Evolutionary conservation across 2,329 filamentous ascomycete species (phyloP).

Genomic region (Cytospora leucostoma): DNA sequence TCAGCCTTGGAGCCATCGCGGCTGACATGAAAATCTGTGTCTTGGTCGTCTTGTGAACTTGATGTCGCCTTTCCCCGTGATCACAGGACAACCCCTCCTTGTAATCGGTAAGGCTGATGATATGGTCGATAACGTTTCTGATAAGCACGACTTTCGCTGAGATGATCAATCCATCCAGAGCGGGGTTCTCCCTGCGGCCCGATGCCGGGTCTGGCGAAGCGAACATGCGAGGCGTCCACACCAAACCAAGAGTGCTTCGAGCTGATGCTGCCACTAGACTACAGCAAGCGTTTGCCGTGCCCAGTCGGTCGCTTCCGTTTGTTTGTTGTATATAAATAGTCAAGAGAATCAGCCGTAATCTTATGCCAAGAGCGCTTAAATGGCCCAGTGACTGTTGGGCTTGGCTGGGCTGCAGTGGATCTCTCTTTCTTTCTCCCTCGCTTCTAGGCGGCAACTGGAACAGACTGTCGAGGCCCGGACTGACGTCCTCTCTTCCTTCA

Average conservation of each 20-base stretch:
- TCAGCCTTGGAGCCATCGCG: background rate
- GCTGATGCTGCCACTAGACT: background rate
- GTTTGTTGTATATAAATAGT: background rate
- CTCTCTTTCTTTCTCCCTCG: no score
- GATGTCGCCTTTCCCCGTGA: background rate
- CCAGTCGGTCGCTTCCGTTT: background rate
- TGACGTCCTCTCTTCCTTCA: background rate
- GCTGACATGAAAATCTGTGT: background rate
- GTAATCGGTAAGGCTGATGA: constrained; percentile 14
- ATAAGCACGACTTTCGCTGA: constrained; percentile 3
- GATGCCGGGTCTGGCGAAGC: constrained; percentile 13
- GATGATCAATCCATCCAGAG: constrained; percentile 4
- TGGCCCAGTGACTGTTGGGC: background rate
- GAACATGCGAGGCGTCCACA: background rate
- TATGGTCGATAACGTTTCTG: constrained; percentile 8
- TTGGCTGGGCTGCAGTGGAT: background rate
- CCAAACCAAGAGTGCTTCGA: constrained; percentile 2
- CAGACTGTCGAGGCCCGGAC: background rate
- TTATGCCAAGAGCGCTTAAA: background rate
- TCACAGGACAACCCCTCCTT: background rate
- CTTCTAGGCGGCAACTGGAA: constrained; percentile 18
- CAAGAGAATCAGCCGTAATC: background rate
- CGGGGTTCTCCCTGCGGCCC: constrained; percentile 19
- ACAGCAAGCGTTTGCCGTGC: background rate
- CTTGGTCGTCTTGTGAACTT: background rate